Evolutionary conservation across 2,329 filamentous ascomycete species (phyloP), one percentile per base, ranked within the genome.

Genomic region (Colletotrichum echinochloae): DNA sequence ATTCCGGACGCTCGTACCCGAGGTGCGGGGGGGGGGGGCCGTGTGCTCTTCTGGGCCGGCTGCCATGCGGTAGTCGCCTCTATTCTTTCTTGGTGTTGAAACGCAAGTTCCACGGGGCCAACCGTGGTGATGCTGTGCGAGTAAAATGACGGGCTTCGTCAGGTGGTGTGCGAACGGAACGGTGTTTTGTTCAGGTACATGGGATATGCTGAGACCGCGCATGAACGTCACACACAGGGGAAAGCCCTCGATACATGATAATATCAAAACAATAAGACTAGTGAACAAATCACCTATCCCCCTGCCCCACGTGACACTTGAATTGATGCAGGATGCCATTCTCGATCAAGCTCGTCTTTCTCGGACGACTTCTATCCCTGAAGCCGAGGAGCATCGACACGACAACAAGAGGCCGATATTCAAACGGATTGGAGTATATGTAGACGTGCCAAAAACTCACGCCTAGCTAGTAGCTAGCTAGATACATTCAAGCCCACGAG

Each of bases 241-340:
- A 49, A 62, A 44, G 39, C 48, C 44, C 60, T 54, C 55, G 23
- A 61, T 60, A 60, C 39, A 59, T 62, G 30, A n/a, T n/a, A 67
- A 57, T 67, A 30, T 56, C 37, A 66, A 28, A 35, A 35, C 56
- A 66, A 55, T 48, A 51, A 16, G 14, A 28, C 23, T 23, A 9
- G 9, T 28, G 37, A 18, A 16, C 5, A n/a, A 2, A 2, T 30
- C 28, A 23, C 23, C 18, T 28, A 3, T 16, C 5, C 0, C 14
- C 0, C 14, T 16, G 7, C 6, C 16, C 5, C 4, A 1, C 16
- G 6, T 51, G 12, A 28, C n/a, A 30, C 1, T 9, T 18, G 1
- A 18, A 7, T 2, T 8, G 7, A 5, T 51, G 7, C 48, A 16
- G 26, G 12, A 26, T 51, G 14, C 3, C 3, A 18, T 4, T 18